phyloP scores from a whole-genome alignment of 202 grass and related monocot genomes.

The Eragrostis tef region DNA sequence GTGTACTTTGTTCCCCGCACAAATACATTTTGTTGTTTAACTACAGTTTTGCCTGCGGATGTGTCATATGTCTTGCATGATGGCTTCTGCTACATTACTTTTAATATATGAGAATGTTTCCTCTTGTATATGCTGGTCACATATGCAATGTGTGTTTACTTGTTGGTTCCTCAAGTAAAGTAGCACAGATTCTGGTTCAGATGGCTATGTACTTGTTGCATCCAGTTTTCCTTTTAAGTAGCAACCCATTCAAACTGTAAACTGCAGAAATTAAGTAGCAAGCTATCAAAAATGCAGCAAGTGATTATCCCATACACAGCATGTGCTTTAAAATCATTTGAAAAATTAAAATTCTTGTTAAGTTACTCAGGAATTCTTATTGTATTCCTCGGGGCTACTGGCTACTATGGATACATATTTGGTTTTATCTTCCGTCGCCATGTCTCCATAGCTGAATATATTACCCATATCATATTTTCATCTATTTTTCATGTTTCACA shows the following conservation, averaged over 20 bases:
- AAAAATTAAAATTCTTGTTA: not conserved
- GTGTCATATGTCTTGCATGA: too few relatives aligned
- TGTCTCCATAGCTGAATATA: conserved; percentile 22
- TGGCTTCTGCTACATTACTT: not conserved
- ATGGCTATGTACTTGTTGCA: not conserved
- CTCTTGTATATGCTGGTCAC: not conserved
- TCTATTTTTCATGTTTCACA: conserved; percentile 14
- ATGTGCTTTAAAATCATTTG: not conserved
- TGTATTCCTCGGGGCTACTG: not conserved
- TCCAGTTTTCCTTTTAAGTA: not conserved
- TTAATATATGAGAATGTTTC: not conserved
- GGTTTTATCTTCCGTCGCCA: not conserved
- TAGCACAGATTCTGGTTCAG: not conserved
- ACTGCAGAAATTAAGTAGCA: not conserved
- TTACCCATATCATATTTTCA: conserved; percentile 6
- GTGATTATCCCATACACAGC: not conserved
- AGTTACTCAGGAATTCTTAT: not conserved
- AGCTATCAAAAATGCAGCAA: not conserved
- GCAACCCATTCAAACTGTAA: not conserved
- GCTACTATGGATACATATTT: not conserved
- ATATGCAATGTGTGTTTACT: not conserved
- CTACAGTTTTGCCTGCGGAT: not conserved
- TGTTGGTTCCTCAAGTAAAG: not conserved
- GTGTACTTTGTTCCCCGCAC: not conserved
- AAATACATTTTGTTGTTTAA: not conserved